These are phyloP conservation scores for Nigrograna mackinnonii DNA, from an alignment of 2,329 filamentous ascomycete species.

Conservation along the genomic window DNA sequence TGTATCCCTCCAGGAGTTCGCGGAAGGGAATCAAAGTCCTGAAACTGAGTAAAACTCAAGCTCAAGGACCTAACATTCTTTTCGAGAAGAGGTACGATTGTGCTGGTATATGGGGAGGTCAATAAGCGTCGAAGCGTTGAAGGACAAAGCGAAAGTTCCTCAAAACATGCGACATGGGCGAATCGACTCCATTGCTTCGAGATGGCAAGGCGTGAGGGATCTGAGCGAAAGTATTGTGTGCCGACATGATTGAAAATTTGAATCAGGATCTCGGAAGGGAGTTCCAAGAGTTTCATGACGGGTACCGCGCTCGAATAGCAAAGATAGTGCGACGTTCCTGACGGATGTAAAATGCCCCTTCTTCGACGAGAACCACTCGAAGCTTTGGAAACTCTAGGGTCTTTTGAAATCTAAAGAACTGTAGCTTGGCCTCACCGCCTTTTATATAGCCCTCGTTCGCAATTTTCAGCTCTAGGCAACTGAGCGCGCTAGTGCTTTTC, in stretches of 20 bases:
- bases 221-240: constrained; percentile 21
- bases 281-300: constrained; percentile 23
- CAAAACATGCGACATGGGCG: constrained; percentile 20
- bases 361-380: no score
- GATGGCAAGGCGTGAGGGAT: constrained; percentile 22
- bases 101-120: constrained; percentile 18
- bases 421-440: no score
- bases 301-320: no score
- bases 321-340: no score
- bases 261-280: constrained; percentile 18
- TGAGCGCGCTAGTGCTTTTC: no score
- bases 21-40: constrained; percentile 20
- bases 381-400: no score
- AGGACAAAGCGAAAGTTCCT: constrained; percentile 17
- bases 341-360: no score
- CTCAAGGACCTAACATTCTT: constrained; percentile 20
- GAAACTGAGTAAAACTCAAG: constrained; percentile 19
- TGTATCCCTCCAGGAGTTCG: constrained; percentile 13
- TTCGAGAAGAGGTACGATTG: constrained; percentile 20
- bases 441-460: no score
- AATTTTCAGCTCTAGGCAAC: no score
- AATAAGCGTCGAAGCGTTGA: constrained; percentile 18
- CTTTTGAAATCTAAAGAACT: no score
- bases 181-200: constrained; percentile 22
- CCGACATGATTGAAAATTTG: constrained; percentile 20